Evolutionary conservation across 2,329 filamentous ascomycete genomes (phyloP).

Genomic region (Teratosphaeria nubilosa): DNA sequence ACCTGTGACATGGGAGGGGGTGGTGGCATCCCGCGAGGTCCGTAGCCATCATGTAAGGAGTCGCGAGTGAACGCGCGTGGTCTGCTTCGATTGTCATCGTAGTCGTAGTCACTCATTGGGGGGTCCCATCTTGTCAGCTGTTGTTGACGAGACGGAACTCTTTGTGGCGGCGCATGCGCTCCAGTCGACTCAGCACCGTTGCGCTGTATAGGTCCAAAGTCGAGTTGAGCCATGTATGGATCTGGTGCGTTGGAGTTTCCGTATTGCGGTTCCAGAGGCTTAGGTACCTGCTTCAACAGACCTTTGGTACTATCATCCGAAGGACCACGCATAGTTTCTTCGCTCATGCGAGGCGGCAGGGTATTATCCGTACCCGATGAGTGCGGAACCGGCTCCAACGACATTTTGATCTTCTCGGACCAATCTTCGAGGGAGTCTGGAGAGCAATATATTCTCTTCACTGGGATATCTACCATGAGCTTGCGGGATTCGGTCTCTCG

Average conservation of each 20-base stretch:
- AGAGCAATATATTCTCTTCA: not conserved
- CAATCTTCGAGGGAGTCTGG: not conserved
- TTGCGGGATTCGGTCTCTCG: not conserved
- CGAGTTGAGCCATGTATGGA: constrained; percentile 4
- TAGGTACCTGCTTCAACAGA: constrained; percentile 2
- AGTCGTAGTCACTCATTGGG: constrained; percentile 13
- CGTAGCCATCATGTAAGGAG: constrained; percentile 15
- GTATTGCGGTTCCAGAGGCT: constrained; percentile 1
- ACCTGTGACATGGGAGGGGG: constrained; percentile 1
- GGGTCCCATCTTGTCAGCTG: constrained; percentile 17
- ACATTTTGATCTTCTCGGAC: constrained; percentile 1
- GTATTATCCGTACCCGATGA: not conserved
- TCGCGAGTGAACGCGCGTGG: constrained; percentile 9
- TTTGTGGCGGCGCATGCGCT: constrained; percentile 5
- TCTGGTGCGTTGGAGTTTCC: not conserved
- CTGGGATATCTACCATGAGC: not conserved
- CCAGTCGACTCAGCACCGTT: constrained; percentile 3
- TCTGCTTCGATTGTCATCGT: constrained; percentile 11
- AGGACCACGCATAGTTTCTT: constrained; percentile 3
- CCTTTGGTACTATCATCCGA: constrained; percentile 7
- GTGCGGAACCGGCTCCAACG: not conserved
- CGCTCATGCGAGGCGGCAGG: not conserved
- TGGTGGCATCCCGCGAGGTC: constrained; percentile 6
- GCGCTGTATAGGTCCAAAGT: constrained; percentile 3
- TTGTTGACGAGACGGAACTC: constrained; percentile 11